These are phyloP conservation scores for Exutisphaerella laricina DNA, from an alignment of 2,329 filamentous ascomycete genomes.

Conservation along the genomic window DNA sequence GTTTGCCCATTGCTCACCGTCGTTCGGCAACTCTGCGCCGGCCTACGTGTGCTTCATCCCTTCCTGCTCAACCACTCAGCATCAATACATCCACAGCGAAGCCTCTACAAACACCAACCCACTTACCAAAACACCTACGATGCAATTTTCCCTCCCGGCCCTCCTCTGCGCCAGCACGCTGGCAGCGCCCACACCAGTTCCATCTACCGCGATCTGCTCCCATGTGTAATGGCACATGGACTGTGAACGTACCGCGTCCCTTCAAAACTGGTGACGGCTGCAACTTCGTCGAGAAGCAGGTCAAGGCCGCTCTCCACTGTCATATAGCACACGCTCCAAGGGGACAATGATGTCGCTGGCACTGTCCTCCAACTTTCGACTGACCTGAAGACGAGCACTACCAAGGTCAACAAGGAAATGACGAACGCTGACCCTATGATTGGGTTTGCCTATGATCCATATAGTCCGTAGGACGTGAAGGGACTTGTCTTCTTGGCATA, in stretches of 20 bases:
- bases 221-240: slow-evolving; percentile 3
- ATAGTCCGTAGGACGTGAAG: slow-evolving; percentile 1
- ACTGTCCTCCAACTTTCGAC: slow-evolving; percentile 2
- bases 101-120: neutral
- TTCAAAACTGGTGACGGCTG: slow-evolving; percentile 6
- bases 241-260: slow-evolving; percentile 5
- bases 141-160: slow-evolving; percentile 1
- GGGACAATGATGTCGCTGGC: slow-evolving; percentile 5
- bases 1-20: no score
- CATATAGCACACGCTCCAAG: neutral
- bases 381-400: neutral
- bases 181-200: slow-evolving; percentile 4
- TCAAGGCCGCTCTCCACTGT: neutral
- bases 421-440: slow-evolving; percentile 7
- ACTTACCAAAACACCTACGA: neutral
- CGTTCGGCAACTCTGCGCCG: no score
- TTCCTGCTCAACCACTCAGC: neutral
- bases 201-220: neutral
- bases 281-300: neutral
- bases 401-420: slow-evolving; percentile 5
- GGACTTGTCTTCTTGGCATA: no score
- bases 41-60: neutral
- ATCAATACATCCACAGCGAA: neutral
- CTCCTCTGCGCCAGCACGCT: slow-evolving; percentile 7
- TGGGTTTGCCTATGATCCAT: slow-evolving; percentile 9